These are phyloP conservation scores for Metschnikowia gelsemii DNA, from an alignment of 805 yeast genomes.

Conservation along the genomic window DNA sequence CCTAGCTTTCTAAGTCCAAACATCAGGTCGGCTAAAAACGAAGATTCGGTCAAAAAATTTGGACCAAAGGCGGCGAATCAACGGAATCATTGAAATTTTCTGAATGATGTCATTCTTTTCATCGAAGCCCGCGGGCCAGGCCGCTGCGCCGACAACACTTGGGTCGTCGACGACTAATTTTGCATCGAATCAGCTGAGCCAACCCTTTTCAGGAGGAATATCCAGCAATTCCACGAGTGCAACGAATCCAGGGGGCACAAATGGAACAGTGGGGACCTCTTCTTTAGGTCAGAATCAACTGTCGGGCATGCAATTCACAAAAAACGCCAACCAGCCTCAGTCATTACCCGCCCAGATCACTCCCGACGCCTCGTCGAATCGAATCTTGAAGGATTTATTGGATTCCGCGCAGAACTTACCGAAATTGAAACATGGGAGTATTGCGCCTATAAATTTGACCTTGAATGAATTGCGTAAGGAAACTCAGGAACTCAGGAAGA, in stretches of 20 bases:
- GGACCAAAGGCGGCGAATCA: not conserved
- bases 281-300: no score
- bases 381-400: constrained; percentile 62
- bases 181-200: constrained; percentile 3
- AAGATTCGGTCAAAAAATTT: not conserved
- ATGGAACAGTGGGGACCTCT: no score
- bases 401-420: constrained; percentile 81
- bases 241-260: not conserved
- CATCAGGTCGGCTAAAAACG: not conserved
- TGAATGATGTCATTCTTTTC: constrained; percentile 1
- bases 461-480: constrained; percentile 73
- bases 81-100: not conserved
- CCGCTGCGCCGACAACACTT: constrained; percentile 8
- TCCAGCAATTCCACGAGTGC: constrained; percentile 2
- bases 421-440: constrained; percentile 50
- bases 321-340: constrained; percentile 1
- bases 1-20: not conserved
- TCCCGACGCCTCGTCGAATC: constrained; percentile 16
- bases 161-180: constrained; percentile 16
- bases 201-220: constrained; percentile 15
- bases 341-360: constrained; percentile 15
- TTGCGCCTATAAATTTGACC: constrained; percentile 80
- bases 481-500: constrained; percentile 55
- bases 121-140: constrained; percentile 3
- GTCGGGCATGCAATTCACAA: no score